A percentile compares a stretch with the other conserved stretches of the same genome.
phyloP scores from a whole-genome alignment of 2,329 filamentous ascomycete genomes.

The Monosporascus cannonballus region DNA sequence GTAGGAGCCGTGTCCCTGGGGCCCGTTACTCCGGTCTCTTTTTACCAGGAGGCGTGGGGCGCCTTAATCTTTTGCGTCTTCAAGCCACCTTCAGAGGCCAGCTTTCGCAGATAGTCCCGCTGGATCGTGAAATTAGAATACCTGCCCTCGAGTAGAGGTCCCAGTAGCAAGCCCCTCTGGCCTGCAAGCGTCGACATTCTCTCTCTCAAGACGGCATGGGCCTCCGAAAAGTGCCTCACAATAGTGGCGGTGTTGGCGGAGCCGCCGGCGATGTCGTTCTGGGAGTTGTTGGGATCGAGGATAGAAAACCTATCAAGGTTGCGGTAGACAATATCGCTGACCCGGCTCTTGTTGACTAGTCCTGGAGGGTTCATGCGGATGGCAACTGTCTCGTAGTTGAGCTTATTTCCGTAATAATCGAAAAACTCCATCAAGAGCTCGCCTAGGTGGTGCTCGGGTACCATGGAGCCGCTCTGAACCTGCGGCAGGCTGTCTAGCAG shows the following conservation, averaged over 20 bases:
- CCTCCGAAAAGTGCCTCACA: conserved; percentile 61
- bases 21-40: too few relatives aligned
- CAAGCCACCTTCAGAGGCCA: conserved; percentile 34
- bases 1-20: too few relatives aligned
- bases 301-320: conserved; percentile 71
- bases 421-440: conserved; percentile 83
- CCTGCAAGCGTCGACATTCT: conserved; percentile 49
- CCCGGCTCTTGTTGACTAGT: conserved; percentile 63
- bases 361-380: conserved; percentile 71
- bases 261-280: conserved; percentile 87
- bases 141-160: conserved; percentile 67
- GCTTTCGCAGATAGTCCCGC: conserved; percentile 52
- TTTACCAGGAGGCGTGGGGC: too few relatives aligned
- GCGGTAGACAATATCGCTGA: conserved; percentile 45
- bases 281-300: conserved; percentile 79
- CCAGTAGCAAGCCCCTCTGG: conserved; percentile 46
- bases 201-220: conserved; percentile 49
- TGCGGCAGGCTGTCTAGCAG: conserved; percentile 76
- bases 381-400: conserved; percentile 63
- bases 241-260: conserved; percentile 66
- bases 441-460: conserved; percentile 64
- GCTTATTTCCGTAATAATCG: conserved; percentile 78
- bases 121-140: conserved; percentile 70
- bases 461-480: conserved; percentile 53
- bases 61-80: background rate